Evolutionary conservation across 1,284 basidiomycete species (phyloP).

Genomic region (Rhodotorula glutinis): DNA sequence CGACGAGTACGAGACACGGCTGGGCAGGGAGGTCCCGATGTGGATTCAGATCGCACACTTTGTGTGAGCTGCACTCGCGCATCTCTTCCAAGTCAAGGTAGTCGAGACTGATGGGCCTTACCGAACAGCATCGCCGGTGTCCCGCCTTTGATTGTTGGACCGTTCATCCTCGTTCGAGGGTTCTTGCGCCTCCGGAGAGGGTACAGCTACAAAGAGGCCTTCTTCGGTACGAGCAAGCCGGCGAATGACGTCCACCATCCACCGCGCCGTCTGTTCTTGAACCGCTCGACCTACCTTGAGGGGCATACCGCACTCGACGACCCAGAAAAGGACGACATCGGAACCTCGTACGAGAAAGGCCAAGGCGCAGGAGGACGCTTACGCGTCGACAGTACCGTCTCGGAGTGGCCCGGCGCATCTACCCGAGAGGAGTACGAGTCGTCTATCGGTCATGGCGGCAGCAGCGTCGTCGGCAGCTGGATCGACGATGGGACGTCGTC

Average conservation of each 20-base stretch:
- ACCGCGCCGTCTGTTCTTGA: constrained; percentile 19
- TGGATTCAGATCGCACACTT: constrained; percentile 21
- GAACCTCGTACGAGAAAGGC: constrained; percentile 5
- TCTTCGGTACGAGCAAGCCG: constrained; percentile 8
- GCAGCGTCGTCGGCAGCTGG: neutral
- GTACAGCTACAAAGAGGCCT: constrained; percentile 16
- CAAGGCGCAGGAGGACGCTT: neutral
- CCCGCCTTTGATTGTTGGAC: constrained; percentile 6
- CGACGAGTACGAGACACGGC: constrained; percentile 1
- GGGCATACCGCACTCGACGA: neutral
- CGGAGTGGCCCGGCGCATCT: constrained; percentile 12
- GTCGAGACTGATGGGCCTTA: too few species aligned
- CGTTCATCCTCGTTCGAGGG: constrained; percentile 23
- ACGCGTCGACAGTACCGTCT: neutral
- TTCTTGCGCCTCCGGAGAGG: constrained; percentile 8
- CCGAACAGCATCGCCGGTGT: constrained; percentile 22
- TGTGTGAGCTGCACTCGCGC: neutral
- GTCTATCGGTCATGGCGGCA: neutral
- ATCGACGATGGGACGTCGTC: neutral
- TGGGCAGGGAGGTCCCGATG: neutral
- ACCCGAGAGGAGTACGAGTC: constrained; percentile 31
- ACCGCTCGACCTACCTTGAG: constrained; percentile 11
- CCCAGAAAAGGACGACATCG: constrained; percentile 9
- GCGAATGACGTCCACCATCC: neutral
- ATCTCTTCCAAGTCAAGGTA: too few species aligned